phyloP scores from a whole-genome alignment of 768 basidiomycete species.

The Austroboletus eburneus region DNA sequence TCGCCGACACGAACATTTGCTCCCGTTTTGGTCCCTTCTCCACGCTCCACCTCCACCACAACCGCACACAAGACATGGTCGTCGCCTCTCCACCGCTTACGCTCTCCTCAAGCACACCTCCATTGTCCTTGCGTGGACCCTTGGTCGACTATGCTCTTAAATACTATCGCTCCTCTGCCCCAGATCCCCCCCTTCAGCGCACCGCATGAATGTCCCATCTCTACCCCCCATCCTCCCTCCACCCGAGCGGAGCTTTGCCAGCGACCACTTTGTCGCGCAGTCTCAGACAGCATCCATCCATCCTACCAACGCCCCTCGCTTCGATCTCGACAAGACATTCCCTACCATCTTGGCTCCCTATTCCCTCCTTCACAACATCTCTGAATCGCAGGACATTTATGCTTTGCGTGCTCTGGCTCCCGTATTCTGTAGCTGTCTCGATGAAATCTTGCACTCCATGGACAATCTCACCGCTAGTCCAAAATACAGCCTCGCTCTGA shows the following conservation, averaged over 20 bases:
- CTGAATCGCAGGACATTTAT: constrained; percentile 22
- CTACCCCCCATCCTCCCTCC: background rate
- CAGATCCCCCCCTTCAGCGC: too few species aligned
- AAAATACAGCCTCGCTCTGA: constrained; percentile 21
- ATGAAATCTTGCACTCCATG: constrained; percentile 27
- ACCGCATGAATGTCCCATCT: background rate
- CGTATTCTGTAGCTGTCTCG: constrained; percentile 22
- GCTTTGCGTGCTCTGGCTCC: constrained; percentile 27
- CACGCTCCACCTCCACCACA: too few species aligned
- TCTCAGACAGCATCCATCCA: too few species aligned
- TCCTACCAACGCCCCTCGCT: constrained; percentile 19
- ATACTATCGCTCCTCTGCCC: background rate
- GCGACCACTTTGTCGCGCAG: constrained; percentile 21
- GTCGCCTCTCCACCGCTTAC: too few species aligned
- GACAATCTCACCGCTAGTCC: constrained; percentile 15
- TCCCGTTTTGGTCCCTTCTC: constrained; percentile 7
- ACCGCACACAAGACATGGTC: too few species aligned
- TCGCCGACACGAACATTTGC: constrained; percentile 17
- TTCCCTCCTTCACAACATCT: constrained; percentile 23
- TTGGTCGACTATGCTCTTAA: background rate
- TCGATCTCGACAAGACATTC: constrained; percentile 33
- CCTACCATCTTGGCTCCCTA: constrained; percentile 33
- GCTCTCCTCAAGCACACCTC: too few species aligned
- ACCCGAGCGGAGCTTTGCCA: too few species aligned
- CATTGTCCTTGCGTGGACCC: constrained; percentile 21